Conservation (phyloP, 139 green algal species). For the Tetradesmus obliquus region DNA sequence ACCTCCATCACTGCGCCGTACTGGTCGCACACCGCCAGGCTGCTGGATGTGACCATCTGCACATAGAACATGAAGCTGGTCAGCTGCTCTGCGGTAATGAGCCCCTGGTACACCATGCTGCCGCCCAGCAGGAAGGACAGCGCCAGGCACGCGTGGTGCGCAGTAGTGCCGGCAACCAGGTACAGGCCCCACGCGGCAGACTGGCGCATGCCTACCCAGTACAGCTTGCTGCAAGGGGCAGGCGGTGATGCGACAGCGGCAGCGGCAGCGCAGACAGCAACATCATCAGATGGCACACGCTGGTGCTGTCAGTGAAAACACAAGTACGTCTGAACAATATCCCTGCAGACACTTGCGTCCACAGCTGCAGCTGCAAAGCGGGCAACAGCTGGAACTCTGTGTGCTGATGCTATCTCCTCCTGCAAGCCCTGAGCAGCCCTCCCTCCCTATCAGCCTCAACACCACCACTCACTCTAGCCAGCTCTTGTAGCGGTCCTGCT, state of each 20-base stretch:
- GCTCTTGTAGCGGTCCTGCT: slow-evolving; percentile 72
- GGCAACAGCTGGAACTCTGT: neutral
- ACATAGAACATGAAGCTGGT: slow-evolving; percentile 87
- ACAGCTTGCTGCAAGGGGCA: slow-evolving; percentile 56
- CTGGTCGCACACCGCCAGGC: slow-evolving; percentile 86
- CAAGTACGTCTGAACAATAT: neutral
- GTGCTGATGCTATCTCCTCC: neutral
- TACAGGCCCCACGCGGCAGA: slow-evolving; percentile 69
- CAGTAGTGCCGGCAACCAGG: slow-evolving; percentile 51
- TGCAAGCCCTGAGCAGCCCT: neutral
- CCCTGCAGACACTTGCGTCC: neutral
- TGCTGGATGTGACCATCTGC: slow-evolving; percentile 71
- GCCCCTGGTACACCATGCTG: slow-evolving; percentile 58
- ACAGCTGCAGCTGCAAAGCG: neutral
- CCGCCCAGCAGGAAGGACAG: slow-evolving; percentile 77
- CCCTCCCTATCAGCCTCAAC: neutral
- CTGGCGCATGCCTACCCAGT: slow-evolving; percentile 74
- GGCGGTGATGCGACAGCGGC: neutral
- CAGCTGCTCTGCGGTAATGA: slow-evolving; percentile 73
- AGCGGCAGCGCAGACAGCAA: neutral
- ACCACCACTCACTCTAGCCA: slow-evolving; percentile 63
- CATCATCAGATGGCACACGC: neutral
- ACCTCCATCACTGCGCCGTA: slow-evolving; percentile 76
- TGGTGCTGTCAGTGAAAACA: neutral
- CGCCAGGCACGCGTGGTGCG: slow-evolving; percentile 26